Conservation (phyloP, 108 stramenopile genomes). For the Discostella stelligeroides region DNA sequence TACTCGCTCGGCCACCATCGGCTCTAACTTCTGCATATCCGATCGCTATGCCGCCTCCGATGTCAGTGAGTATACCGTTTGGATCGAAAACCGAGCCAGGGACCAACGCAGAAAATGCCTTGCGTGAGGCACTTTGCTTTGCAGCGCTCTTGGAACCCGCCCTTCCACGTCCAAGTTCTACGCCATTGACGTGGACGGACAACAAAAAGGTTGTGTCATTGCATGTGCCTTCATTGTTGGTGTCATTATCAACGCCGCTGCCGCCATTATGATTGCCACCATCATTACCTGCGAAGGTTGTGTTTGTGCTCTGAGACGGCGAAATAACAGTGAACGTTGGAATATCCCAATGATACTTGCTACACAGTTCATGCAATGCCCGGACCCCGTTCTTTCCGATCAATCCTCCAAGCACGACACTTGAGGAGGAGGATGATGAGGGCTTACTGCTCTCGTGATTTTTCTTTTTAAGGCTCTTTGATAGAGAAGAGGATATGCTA, state of each 20-base stretch:
- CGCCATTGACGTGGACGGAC: constrained; percentile 60
- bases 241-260: constrained; percentile 13
- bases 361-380: constrained; percentile 83
- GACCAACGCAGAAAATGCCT: constrained; percentile 62
- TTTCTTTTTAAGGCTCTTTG: neutral
- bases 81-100: constrained; percentile 74
- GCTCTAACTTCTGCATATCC: neutral
- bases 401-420: constrained; percentile 44
- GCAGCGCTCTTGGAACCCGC: constrained; percentile 70
- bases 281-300: neutral
- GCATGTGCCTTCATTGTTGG: too few species aligned
- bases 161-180: constrained; percentile 66
- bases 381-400: constrained; percentile 78
- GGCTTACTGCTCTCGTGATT: neutral
- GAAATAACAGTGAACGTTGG: constrained; percentile 33
- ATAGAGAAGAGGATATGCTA: neutral
- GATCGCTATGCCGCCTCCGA: constrained; percentile 12
- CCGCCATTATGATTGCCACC: neutral
- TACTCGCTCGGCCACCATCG: constrained; percentile 12
- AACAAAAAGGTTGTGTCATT: constrained; percentile 58
- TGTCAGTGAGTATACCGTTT: constrained; percentile 65
- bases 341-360: constrained; percentile 62
- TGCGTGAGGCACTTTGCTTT: constrained; percentile 77
- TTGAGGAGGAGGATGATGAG: constrained; percentile 2
- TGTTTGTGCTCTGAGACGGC: neutral